Conservation (phyloP, 768 basidiomycete genomes). For the Filobasidium floriforme region DNA sequence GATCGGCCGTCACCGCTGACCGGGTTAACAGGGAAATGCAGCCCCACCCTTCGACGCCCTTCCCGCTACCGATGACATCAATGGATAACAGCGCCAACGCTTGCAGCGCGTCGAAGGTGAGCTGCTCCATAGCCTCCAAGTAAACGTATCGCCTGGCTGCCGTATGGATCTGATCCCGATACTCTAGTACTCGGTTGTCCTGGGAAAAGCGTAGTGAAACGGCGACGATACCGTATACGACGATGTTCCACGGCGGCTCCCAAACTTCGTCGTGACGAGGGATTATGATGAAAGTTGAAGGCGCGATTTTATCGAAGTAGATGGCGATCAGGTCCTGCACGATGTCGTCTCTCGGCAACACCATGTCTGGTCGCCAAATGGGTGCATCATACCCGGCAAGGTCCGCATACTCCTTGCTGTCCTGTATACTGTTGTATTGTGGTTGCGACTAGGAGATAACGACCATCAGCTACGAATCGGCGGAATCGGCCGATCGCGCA, state of each 20-base stretch:
- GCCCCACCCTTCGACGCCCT: slow-evolving; percentile 43
- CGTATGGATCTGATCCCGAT: slow-evolving; percentile 31
- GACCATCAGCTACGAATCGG: background rate
- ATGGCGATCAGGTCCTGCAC: slow-evolving; percentile 38
- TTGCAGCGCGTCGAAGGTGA: slow-evolving; percentile 40
- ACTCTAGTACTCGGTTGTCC: slow-evolving; percentile 27
- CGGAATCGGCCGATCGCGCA: too few species aligned
- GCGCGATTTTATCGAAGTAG: slow-evolving; percentile 40
- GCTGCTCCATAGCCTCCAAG: slow-evolving; percentile 41
- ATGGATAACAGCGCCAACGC: slow-evolving; percentile 43
- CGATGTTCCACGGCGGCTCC: slow-evolving; percentile 38
- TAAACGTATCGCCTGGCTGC: slow-evolving; percentile 42
- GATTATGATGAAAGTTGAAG: slow-evolving; percentile 43
- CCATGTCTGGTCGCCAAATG: slow-evolving; percentile 18
- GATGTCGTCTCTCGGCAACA: slow-evolving; percentile 41
- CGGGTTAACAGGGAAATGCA: slow-evolving; percentile 42
- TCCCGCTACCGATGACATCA: slow-evolving; percentile 43
- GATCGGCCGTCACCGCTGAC: slow-evolving; percentile 40
- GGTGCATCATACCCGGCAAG: slow-evolving; percentile 8
- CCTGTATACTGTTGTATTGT: background rate
- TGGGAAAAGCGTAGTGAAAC: slow-evolving; percentile 39
- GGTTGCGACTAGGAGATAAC: background rate
- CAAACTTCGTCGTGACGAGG: slow-evolving; percentile 26
- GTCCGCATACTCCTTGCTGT: background rate
- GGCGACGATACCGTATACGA: slow-evolving; percentile 44